Percentiles rank a stretch among this genome's conserved stretches.
These are phyloP conservation scores for Cornus kousa DNA, from an alignment of 148 eudicot species.

Conservation along the genomic window DNA sequence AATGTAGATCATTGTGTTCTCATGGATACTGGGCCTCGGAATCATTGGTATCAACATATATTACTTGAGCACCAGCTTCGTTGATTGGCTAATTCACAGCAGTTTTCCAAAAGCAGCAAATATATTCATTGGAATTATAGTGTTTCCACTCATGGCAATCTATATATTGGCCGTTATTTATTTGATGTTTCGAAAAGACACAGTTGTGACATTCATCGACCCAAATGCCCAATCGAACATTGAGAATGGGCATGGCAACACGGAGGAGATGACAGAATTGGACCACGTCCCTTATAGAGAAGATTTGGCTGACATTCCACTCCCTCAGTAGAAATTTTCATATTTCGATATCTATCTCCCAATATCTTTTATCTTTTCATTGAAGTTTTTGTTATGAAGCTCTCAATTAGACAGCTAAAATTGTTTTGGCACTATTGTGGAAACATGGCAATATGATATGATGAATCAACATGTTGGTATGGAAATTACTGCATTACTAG, in stretches of 20 bases:
- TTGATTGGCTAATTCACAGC: conserved; percentile 72
- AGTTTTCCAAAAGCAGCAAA: conserved; percentile 63
- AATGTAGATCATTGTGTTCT: conserved; percentile 50
- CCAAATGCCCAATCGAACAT: conserved; percentile 18
- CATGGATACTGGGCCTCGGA: conserved; percentile 61
- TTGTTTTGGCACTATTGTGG: too few species aligned
- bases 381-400: too few species aligned
- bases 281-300: conserved; percentile 33
- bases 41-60: conserved; percentile 80
- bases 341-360: background rate
- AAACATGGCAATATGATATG: too few species aligned
- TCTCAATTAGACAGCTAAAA: too few species aligned
- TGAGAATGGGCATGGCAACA: conserved; percentile 25
- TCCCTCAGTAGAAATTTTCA: conserved; percentile 27
- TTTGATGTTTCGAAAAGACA: conserved; percentile 70
- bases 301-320: conserved; percentile 54
- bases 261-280: conserved; percentile 3
- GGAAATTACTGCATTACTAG: too few species aligned
- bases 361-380: too few species aligned
- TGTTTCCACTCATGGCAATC: conserved; percentile 77
- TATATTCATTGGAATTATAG: conserved; percentile 63
- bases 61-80: conserved; percentile 62
- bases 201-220: conserved; percentile 52
- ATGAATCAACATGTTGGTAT: too few species aligned
- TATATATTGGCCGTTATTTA: conserved; percentile 59